Base-by-base conservation (phyloP, 495 filamentous ascomycete species). In the Hypoxylon subgilvum region DNA sequence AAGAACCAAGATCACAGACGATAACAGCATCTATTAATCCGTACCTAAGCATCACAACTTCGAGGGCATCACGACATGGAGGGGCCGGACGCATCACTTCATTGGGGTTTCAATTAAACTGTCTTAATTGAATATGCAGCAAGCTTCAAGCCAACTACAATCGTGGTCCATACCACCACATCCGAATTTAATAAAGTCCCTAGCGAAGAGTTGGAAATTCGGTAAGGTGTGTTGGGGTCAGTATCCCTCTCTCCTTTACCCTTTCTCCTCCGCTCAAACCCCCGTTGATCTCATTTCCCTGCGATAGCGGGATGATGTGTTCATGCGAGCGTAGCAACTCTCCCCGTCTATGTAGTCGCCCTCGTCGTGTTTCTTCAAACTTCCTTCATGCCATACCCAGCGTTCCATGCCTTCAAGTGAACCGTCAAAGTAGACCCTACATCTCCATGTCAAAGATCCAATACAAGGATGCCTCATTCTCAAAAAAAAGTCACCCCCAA, bases 71-170 rank as follows among this genome's bases (percentile, higher is more conserved):
- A 28, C 18, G 17, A 34, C 36, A 27, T 4, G n/a, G n/a, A 34
- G n/a, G n/a, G n/a, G 3, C 31, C 31, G 3, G 27, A 23, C 25
- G 17, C 17, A 39, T 52, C 19, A 49, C 41, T 49, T 45, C 12
- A 27, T 48, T 13, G 3, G 31, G 27, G 45, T 63, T 63, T 63
- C 60, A 57, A 63, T 57, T 63, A 57, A 63, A 57, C 31, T 14
- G 6, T 49, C 21, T 35, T 57, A 52, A 49, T 57, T 53, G 59
- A 49, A 48, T 49, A 36, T 16, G 48, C 34, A 53, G 53, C 22
- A 52, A 51, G 53, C 60, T 48, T 57, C 52, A 48, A 53, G 60
- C 60, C 38, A 57, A 63, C 60, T 40, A 49, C 60, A 46, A 57
- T 47, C 25, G 52, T 63, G 52, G 59, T 46, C 31, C 27, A 12